Evolutionary conservation across 768 basidiomycete species (phyloP), one percentile per base, ranked within the genome.

Genomic region (Lentinula boryana): DNA sequence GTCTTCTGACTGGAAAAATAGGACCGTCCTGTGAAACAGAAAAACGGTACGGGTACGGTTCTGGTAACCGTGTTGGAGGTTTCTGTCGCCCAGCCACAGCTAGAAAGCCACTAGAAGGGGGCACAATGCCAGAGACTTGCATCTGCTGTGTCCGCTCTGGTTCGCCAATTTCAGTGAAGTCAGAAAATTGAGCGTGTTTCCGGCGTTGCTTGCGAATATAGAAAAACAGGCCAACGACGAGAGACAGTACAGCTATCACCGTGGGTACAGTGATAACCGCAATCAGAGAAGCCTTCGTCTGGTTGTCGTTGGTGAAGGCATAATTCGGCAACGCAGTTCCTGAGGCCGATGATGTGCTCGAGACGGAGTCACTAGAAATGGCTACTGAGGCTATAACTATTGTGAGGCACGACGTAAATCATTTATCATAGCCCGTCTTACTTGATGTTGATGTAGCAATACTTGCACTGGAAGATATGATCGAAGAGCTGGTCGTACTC

Each of bases 401-500:
- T 35, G 16, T 32, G 46, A 27, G 12, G 33, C 4, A 8, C 12
- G 21, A 4, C 4, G 33, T 18, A 16, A 18, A 23, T 43, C 2
- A 16, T 40, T 1, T 13, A 56, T 23, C 40, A 56, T 56, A n/a
- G 36, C 53, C 38, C 18, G 21, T 41, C 55, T 41, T 23, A 50
- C 44, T 27, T 40, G 58, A 59, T 9, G 49, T 8, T 16, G 58
- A 40, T 15, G 36, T 33, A 7, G 48, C 10, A 16, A n/a, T 13
- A n/a, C 41, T 43, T 43, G 41, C 12, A 43, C 2, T 74, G 66
- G 74, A 95, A 95, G 44, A 97, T 79, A 58, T 88, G 75, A 71
- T 97, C 93, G 71, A 93, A 79, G 7, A 97, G 82, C 68, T 95
- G 89, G 74, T 93, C 89, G 7, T 4, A 18, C 36, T 38, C 36